These are phyloP conservation scores for Entelexis sorbosivorans DNA, from an alignment of 1,139 yeast genomes.

Conservation along the genomic window DNA sequence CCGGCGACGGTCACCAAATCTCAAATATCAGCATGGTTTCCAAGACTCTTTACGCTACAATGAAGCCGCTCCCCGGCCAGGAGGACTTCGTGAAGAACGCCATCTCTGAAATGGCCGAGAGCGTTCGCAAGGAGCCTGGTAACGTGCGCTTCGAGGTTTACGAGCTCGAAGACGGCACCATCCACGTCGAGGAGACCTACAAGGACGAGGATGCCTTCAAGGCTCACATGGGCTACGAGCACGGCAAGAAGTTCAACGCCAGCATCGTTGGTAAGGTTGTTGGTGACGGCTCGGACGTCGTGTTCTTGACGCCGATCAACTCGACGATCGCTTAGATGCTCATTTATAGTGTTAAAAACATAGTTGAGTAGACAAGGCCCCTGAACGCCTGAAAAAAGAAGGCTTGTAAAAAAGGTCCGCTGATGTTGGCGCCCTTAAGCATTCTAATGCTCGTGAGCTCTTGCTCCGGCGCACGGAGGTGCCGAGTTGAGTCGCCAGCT, in stretches of 20 bases:
- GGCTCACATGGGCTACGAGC: constrained; percentile 23
- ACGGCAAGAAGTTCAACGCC: constrained; percentile 24
- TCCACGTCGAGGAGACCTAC: constrained; percentile 26
- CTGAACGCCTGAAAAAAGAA: no score
- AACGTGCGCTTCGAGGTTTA: constrained; percentile 25
- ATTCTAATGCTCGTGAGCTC: no score
- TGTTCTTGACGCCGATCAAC: constrained; percentile 20
- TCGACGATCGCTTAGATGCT: constrained; percentile 11
- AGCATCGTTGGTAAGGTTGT: constrained; percentile 22
- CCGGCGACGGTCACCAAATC: no score
- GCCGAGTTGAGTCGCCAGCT: no score
- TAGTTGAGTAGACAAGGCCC: background rate
- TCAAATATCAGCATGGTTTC: constrained; percentile 9
- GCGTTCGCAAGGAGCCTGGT: constrained; percentile 24
- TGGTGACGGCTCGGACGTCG: constrained; percentile 22
- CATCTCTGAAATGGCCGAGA: constrained; percentile 19
- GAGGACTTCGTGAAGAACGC: constrained; percentile 21
- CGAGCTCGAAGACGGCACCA: constrained; percentile 20
- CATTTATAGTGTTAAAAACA: no score
- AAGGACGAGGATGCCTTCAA: constrained; percentile 24
- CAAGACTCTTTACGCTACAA: constrained; percentile 22
- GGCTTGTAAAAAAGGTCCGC: no score
- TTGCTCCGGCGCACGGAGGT: no score
- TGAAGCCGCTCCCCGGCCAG: constrained; percentile 24
- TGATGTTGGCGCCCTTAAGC: no score